Evolutionary conservation across 257 asterid species (phyloP).

Genomic region (Nicotiana benthamiana): DNA sequence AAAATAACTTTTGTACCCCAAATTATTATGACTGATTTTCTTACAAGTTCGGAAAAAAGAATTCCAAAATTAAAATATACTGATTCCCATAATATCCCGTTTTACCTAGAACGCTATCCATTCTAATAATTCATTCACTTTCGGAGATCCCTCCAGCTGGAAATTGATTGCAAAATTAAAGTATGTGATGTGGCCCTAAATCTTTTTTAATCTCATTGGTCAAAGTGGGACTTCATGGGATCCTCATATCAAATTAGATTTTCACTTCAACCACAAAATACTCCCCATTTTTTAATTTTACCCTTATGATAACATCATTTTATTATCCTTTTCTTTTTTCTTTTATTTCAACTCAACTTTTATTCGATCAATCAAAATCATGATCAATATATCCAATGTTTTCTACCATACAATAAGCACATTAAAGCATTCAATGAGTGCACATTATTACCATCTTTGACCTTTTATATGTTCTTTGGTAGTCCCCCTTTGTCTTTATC

Average conservation of each 20-base stretch:
- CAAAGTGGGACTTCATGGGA: slow-evolving; percentile 9
- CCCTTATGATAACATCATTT: not conserved
- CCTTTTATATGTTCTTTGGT: slow-evolving; percentile 4
- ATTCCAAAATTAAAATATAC: not conserved
- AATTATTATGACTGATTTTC: not conserved
- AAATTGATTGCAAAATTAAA: slow-evolving; percentile 14
- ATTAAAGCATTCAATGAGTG: slow-evolving; percentile 18
- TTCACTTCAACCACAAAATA: slow-evolving; percentile 27
- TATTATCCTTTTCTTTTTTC: not conserved
- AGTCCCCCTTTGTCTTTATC: not conserved
- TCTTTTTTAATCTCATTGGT: slow-evolving; percentile 13
- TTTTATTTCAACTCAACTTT: not conserved
- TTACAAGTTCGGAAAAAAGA: not conserved
- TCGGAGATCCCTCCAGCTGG: slow-evolving; percentile 43
- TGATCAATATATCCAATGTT: slow-evolving; percentile 16
- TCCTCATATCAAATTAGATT: slow-evolving; percentile 12
- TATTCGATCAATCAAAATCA: slow-evolving; percentile 27
- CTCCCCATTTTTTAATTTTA: not conserved
- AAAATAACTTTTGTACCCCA: not conserved
- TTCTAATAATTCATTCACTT: slow-evolving; percentile 51
- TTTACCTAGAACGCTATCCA: slow-evolving; percentile 24
- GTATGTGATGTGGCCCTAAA: not conserved
- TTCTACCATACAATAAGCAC: slow-evolving; percentile 9
- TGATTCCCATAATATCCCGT: not conserved
- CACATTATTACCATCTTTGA: slow-evolving; percentile 1